Base-by-base conservation (phyloP, 164 flowering plant genomes). In the Umbilicus rupestris region DNA sequence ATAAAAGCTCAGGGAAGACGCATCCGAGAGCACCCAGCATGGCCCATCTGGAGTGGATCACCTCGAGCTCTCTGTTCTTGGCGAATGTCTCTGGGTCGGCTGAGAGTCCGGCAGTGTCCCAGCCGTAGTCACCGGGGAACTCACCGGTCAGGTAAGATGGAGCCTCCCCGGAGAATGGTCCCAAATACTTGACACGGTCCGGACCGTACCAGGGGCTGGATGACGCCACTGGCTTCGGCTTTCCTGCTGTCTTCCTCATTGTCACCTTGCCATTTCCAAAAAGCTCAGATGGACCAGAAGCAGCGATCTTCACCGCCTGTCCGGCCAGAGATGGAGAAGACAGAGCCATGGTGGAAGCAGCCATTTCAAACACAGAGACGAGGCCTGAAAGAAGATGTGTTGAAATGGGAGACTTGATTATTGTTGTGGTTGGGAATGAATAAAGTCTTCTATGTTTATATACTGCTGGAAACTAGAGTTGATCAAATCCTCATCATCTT, bases 121-220 rank as follows among this genome's bases (percentile, higher is more conserved):
- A 78, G 19, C 81, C 81, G 68, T 78, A 78, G 73, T 78, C 81
- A 44, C 81, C 81, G 8, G 81, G 81, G 79, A 78, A 78, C 26
- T 78, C 81, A 7, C 81, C n/a, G n/a, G n/a, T n/a, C n/a, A n/a
- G n/a, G n/a, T n/a, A n/a, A n/a, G n/a, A n/a, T n/a, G n/a, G n/a
- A n/a, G n/a, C n/a, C n/a, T n/a, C n/a, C n/a, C n/a, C n/a, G n/a
- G n/a, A n/a, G n/a, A n/a, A n/a, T n/a, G n/a, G n/a, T n/a, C n/a
- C n/a, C n/a, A n/a, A n/a, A n/a, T n/a, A n/a, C n/a, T n/a, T n/a
- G n/a, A n/a, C n/a, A n/a, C n/a, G n/a, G n/a, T n/a, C n/a, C n/a
- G n/a, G n/a, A n/a, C n/a, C n/a, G n/a, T n/a, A n/a, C 79, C 81
- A 78, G n/a, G 81, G 81, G 72, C 81, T 78, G 2, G 77, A 78